A percentile compares a stretch with the other conserved stretches of the same genome.
Evolutionary conservation across 257 asterid genomes (phyloP).

Genomic region (Gentiana macrophylla): DNA sequence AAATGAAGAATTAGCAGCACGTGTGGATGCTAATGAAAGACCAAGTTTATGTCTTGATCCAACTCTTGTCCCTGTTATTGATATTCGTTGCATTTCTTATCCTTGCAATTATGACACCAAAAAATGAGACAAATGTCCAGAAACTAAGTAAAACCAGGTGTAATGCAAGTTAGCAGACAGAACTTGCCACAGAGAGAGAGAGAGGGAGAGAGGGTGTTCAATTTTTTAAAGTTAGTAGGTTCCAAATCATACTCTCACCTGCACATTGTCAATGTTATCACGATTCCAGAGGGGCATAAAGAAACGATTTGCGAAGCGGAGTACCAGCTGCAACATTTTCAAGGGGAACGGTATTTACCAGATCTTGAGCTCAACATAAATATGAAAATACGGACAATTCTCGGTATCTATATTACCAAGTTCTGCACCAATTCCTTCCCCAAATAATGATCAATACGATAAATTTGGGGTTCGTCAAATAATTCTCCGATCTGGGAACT

Average conservation of each 20-base stretch:
- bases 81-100: neutral
- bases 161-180: no score
- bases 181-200: no score
- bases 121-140: no score
- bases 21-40: no score
- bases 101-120: no score
- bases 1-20: neutral
- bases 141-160: no score
- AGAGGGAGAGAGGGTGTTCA: no score
- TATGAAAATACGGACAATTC: neutral
- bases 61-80: neutral
- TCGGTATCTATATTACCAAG: conserved; percentile 41
- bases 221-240: no score
- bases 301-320: conserved; percentile 92
- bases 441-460: conserved; percentile 91
- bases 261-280: conserved; percentile 82
- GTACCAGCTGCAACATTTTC: conserved; percentile 69
- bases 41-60: neutral
- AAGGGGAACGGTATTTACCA: conserved; percentile 6
- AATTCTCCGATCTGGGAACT: conserved; percentile 88
- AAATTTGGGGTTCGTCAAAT: conserved; percentile 84
- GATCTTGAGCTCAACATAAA: neutral
- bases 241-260: conserved; percentile 25
- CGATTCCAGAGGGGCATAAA: conserved; percentile 97
- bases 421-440: conserved; percentile 98